Base-by-base conservation (phyloP, 2,329 filamentous ascomycete species). In the Colletotrichum magnum region DNA sequence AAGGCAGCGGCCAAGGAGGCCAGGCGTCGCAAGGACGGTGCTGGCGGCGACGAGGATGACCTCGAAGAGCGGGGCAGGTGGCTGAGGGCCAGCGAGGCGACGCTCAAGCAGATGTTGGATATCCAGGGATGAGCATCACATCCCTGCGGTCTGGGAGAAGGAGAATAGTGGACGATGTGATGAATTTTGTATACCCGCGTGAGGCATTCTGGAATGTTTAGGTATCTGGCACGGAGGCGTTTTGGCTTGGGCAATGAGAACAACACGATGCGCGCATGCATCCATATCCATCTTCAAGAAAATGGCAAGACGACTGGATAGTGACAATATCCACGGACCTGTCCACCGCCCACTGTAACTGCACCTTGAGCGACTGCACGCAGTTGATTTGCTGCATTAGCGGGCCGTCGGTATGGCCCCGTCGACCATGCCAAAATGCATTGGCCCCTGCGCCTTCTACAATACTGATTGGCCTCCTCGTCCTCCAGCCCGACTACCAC, bases 51-150 rank as follows among this genome's bases (percentile, higher is more conserved):
- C 50, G 88, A 89, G 16, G 92, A 94, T 74, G 92, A 95, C 74
- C 78, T 94, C 39, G 93, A 95, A 77, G 91, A 93, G 79, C 87
- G 90, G 73, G 93, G 91, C 6, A 84, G 92, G 72, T 95, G 93
- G 93, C 90, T 90, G 80, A 87, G 89, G 72, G 90, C 90, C 18
- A 89, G 89, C n/a, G 92, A 94, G 76, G 81, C 83, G 9, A 86
- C 84, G 13, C 78, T 94, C 77, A 89, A 82, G 75, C 85, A 87
- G 68, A 89, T 93, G 80, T 76, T 94, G 73, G 89, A 90, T 72
- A 82, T 90, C 16, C 79, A 86, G 73, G 78, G 76, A 50, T 83
- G 74, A 77, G 58, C 0, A 16, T 2, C 24, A 39, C 6, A 18
- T 13, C 7, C n/a, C 9, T 52, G 65, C n/a, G 32, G 3, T 5